Evolutionary conservation across 2,329 filamentous ascomycete species (phyloP).

Genomic region (Pseudogymnoascus sp.): DNA sequence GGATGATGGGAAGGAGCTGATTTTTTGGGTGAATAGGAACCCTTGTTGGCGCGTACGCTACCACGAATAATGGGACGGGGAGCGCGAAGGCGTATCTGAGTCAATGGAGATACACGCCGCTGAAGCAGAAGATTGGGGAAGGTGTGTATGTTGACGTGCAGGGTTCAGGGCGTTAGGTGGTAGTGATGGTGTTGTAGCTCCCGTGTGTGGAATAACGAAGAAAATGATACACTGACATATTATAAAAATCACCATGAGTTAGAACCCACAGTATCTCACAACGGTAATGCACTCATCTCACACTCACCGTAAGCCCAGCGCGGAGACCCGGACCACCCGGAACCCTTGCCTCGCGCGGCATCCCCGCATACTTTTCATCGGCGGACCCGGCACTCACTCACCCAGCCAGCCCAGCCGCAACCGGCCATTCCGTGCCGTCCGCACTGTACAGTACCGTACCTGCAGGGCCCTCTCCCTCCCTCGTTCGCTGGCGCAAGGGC

Average conservation of each 20-base stretch:
- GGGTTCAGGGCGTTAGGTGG: background rate
- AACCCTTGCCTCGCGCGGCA: background rate
- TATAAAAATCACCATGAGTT: no score
- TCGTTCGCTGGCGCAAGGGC: background rate
- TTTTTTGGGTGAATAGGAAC: no score
- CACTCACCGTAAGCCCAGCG: background rate
- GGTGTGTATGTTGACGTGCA: background rate
- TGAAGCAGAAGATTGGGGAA: background rate
- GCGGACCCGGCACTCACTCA: background rate
- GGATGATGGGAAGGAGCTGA: no score
- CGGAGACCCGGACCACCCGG: background rate
- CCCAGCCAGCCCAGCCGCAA: background rate
- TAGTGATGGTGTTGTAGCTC: background rate
- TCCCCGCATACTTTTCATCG: background rate
- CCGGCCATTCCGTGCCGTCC: background rate
- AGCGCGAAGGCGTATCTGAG: slow-evolving; percentile 37
- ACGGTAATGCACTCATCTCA: background rate
- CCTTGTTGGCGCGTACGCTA: slow-evolving; percentile 43
- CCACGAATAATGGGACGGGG: slow-evolving; percentile 40
- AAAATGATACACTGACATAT: no score
- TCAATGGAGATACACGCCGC: slow-evolving; percentile 11
- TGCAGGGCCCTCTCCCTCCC: background rate
- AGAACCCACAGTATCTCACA: no score
- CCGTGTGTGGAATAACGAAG: no score
- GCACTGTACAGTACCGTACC: background rate